Evolutionary conservation across 2,329 filamentous ascomycete genomes (phyloP), one percentile per base, ranked within the genome.

Genomic region (Ceratocystis colombiana): DNA sequence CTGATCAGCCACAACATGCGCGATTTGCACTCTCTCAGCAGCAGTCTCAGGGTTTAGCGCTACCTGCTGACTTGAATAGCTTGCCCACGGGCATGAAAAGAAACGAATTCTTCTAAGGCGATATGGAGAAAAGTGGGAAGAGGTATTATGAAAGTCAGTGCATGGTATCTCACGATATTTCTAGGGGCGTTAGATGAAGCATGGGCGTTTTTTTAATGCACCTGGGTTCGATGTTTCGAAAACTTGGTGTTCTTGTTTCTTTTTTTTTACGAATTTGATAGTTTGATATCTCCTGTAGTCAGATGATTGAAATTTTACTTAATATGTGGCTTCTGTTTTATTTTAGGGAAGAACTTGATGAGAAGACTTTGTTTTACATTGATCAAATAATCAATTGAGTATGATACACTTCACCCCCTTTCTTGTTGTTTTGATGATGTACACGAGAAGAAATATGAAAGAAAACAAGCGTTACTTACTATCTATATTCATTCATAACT

Each of bases 41-140:
- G 7, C 48, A 64, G 30, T 33, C 45, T 12, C 62, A 53, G 20
- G 33, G 0, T 41, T 41, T 44, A 1, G 3, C 17, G 61, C n/a
- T 66, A 37, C 20, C 17, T 0, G 28, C 63, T n/a, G 64, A 66
- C 41, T 55, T 66, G 71, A 76, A 77, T 57, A 75, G 77, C 66
- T 75, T 78, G 59, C 77, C 78, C 37, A 84, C 80, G 12, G 82
- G 82, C 0, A 73, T 84, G 45, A 77, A 81, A 69, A 75, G 75
- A 65, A 82, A 77, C 72, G 81, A 84, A 74, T 80, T 85, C 80
- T 80, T 84, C 70, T 28, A 0, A 28, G 28, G 28, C 4, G 25
- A 28, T 22, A 22, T 22, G 22, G 22, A 22, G 22, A 22, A 22
- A 22, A 2, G 22, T 1, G 22, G 22, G 1, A 22, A 22, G 22